Base-by-base conservation (phyloP, 768 basidiomycete genomes). In the Roridomyces roridus region DNA sequence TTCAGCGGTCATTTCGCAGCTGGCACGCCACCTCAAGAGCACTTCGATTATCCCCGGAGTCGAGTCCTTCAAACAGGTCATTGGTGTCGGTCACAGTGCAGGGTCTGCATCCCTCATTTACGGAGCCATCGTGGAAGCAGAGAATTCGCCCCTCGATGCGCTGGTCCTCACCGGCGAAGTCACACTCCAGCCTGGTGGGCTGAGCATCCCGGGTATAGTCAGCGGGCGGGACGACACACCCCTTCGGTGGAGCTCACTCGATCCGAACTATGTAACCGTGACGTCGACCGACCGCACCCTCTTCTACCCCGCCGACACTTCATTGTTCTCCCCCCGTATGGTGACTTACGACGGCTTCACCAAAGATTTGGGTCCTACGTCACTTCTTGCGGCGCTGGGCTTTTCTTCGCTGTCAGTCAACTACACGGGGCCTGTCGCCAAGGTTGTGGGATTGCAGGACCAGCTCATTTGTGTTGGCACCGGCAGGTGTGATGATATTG, bases 211-310 rank as follows among this genome's bases (percentile, higher is more conserved):
- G 7, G 15, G 10, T 15, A 8, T 34, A 3, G 28, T 9, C n/a
- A 29, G 26, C 35, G 51, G 43, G 28, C 51, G 51, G 6, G 51
- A 53, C n/a, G 43, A 26, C 18, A 39, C 35, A 15, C 51, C 42
- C 15, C 20, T 37, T 7, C 51, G 51, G 24, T 52, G 51, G 51
- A 43, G 23, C 15, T 6, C 18, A 2, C 29, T 51, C 23, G 50
- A 51, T 23, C 50, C 50, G n/a, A n/a, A n/a, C n/a, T n/a, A n/a
- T 7, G 50, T 3, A 9, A 42, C 42, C 21, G 6, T 51, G 20
- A 35, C 40, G 10, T 11, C 12, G 3, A 5, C 4, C 31, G 17
- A 51, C 20, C 50, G 40, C 15, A 24, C 40, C 6, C 9, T 34
- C 14, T 51, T 51, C 21, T 51, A 51, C 21, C 50, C 50, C 28